phyloP scores from a whole-genome alignment of 768 basidiomycete species.

The Punctularia strigosozonata region DNA sequence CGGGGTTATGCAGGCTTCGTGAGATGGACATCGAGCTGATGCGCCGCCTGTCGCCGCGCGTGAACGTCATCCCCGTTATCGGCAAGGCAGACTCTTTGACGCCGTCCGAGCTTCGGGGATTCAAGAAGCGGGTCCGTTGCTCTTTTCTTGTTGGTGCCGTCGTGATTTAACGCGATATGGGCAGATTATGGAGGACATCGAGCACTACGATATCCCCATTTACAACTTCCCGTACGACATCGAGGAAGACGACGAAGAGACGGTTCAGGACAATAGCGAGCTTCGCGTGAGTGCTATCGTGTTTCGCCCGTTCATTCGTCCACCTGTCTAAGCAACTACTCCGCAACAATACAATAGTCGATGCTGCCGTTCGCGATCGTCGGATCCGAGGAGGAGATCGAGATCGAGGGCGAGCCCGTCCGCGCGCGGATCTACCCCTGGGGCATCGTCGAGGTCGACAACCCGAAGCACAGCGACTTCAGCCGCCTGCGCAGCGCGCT shows the following conservation, averaged over 20 bases:
- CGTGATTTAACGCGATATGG: neutral
- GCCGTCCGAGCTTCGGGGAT: slow-evolving; percentile 82
- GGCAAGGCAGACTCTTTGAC: slow-evolving; percentile 96
- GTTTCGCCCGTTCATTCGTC: neutral
- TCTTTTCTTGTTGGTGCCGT: neutral
- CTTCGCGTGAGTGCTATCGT: slow-evolving; percentile 56
- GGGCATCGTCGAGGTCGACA: slow-evolving; percentile 98
- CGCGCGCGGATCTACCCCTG: slow-evolving; percentile 95
- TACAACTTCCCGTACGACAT: slow-evolving; percentile 99
- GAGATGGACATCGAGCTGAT: slow-evolving; percentile 99
- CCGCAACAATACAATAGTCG: slow-evolving; percentile 33
- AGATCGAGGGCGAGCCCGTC: slow-evolving; percentile 82
- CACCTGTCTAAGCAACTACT: neutral
- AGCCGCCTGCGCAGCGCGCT: slow-evolving; percentile 85
- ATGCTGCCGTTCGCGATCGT: slow-evolving; percentile 95
- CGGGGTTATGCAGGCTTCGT: slow-evolving; percentile 54
- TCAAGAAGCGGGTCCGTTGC: slow-evolving; percentile 78
- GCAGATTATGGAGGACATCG: slow-evolving; percentile 99
- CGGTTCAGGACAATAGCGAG: slow-evolving; percentile 94
- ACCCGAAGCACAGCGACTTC: slow-evolving; percentile 99
- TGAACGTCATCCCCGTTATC: slow-evolving; percentile 97
- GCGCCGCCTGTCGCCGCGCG: slow-evolving; percentile 93
- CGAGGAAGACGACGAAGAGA: slow-evolving; percentile 98
- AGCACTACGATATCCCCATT: slow-evolving; percentile 94
- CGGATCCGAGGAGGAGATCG: slow-evolving; percentile 94